Evolutionary conservation across 768 basidiomycete genomes (phyloP).

Genomic region (Serpula lacrymans): DNA sequence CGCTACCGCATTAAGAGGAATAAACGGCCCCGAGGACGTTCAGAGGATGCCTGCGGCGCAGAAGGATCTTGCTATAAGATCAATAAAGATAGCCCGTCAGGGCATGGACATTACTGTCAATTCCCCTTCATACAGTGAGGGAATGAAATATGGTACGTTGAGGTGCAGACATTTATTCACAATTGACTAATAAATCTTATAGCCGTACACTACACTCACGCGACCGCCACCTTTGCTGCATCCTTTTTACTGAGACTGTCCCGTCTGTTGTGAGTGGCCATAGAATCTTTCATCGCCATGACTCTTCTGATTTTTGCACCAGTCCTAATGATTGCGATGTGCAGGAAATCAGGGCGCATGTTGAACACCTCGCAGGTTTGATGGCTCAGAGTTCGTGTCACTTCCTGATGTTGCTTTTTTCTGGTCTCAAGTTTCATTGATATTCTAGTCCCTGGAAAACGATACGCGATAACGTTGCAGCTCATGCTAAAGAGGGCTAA

Average conservation of each 20-base stretch:
- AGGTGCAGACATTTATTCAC: not conserved
- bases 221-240: constrained; percentile 90
- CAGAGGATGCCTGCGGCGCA: constrained; percentile 79
- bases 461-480: constrained; percentile 87
- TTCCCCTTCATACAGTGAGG: constrained; percentile 81
- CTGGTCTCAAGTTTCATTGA: constrained; percentile 5
- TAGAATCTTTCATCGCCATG: not conserved
- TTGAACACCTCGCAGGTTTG: constrained; percentile 72
- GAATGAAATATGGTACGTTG: constrained; percentile 82
- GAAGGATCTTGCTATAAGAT: constrained; percentile 73
- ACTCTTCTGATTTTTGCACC: constrained; percentile 4
- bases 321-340: constrained; percentile 86
- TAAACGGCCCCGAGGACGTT: constrained; percentile 84
- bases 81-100: constrained; percentile 78
- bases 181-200: constrained; percentile 5
- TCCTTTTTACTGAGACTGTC: constrained; percentile 85
- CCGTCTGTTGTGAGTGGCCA: constrained; percentile 78
- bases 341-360: constrained; percentile 65
- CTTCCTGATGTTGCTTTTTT: not conserved
- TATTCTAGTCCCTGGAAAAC: constrained; percentile 78
- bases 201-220: constrained; percentile 92
- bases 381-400: constrained; percentile 70
- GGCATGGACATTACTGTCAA: constrained; percentile 84
- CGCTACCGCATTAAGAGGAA: constrained; percentile 76
- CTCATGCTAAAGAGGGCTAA: constrained; percentile 81